These are phyloP conservation scores for Aspergillus floridensis DNA, from an alignment of 2,329 filamentous ascomycete species.

Conservation along the genomic window DNA sequence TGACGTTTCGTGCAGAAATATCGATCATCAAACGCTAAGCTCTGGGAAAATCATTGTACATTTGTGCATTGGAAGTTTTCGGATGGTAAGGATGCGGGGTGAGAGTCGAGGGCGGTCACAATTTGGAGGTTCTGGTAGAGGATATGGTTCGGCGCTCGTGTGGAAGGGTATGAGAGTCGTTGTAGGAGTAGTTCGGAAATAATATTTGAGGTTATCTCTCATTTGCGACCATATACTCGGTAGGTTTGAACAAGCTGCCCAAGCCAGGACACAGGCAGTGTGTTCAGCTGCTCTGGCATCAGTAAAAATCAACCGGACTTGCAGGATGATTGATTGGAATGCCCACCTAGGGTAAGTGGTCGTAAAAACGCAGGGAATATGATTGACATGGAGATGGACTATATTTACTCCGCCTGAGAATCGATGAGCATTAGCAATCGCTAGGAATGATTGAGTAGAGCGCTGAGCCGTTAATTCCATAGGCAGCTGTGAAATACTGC, in stretches of 20 bases:
- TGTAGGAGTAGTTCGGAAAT: constrained; percentile 39
- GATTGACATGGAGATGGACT: background rate
- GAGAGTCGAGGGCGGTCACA: constrained; percentile 41
- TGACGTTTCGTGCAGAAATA: constrained; percentile 49
- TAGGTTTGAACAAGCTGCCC: background rate
- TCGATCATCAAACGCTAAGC: constrained; percentile 68
- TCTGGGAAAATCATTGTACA: constrained; percentile 73
- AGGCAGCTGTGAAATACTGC: background rate
- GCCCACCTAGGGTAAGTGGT: background rate
- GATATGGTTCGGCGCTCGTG: constrained; percentile 44
- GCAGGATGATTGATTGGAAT: background rate
- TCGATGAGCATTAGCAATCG: background rate
- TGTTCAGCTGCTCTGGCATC: background rate
- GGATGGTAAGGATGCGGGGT: constrained; percentile 70
- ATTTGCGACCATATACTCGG: background rate
- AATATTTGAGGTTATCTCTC: background rate
- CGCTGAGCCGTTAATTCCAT: background rate
- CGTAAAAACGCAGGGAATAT: background rate
- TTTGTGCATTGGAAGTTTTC: constrained; percentile 68
- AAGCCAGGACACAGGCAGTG: background rate
- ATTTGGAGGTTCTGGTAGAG: constrained; percentile 36
- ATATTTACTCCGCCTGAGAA: background rate
- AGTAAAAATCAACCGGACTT: background rate
- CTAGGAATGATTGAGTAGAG: background rate
- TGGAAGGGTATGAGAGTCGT: constrained; percentile 41